Conservation (phyloP, 129 eudicot species). For the Artemisia tridentata region DNA sequence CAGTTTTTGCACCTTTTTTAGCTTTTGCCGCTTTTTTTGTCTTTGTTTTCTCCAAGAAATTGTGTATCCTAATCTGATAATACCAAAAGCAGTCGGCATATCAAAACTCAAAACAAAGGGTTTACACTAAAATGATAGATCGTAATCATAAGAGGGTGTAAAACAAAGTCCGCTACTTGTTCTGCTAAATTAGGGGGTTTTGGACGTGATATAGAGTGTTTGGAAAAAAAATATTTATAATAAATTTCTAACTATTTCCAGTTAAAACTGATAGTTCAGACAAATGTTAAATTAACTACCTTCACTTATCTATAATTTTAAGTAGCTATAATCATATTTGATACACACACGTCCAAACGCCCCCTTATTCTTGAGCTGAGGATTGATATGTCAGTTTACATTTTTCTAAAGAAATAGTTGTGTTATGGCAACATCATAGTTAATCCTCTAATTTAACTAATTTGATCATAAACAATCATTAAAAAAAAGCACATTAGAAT, state of each 20-base stretch:
- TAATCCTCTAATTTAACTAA: too few relatives aligned
- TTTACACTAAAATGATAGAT: background rate
- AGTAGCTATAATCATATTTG: too few relatives aligned
- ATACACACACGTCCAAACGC: too few relatives aligned
- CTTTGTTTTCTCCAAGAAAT: slow-evolving; percentile 66
- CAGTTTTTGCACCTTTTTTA: slow-evolving; percentile 31
- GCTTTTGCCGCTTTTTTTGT: slow-evolving; percentile 44
- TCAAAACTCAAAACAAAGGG: background rate
- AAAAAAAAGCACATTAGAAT: background rate
- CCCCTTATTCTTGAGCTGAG: too few relatives aligned
- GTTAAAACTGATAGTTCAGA: background rate
- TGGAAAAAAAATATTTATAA: background rate
- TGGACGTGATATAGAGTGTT: slow-evolving; percentile 7
- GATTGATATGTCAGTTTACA: too few relatives aligned
- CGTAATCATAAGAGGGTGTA: background rate
- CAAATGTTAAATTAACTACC: background rate
- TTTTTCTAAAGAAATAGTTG: too few relatives aligned
- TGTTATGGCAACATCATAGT: too few relatives aligned
- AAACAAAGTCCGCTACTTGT: background rate
- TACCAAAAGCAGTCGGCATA: slow-evolving; percentile 9
- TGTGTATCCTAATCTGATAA: slow-evolving; percentile 70
- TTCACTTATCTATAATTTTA: too few relatives aligned
- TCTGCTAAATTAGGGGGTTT: slow-evolving; percentile 1
- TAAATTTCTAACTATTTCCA: background rate
- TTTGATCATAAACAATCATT: background rate